A percentile compares a stretch with the other conserved stretches of the same genome.
phyloP scores from a whole-genome alignment of 2,329 filamentous ascomycete genomes.

The Talaromyces rugulosus region DNA sequence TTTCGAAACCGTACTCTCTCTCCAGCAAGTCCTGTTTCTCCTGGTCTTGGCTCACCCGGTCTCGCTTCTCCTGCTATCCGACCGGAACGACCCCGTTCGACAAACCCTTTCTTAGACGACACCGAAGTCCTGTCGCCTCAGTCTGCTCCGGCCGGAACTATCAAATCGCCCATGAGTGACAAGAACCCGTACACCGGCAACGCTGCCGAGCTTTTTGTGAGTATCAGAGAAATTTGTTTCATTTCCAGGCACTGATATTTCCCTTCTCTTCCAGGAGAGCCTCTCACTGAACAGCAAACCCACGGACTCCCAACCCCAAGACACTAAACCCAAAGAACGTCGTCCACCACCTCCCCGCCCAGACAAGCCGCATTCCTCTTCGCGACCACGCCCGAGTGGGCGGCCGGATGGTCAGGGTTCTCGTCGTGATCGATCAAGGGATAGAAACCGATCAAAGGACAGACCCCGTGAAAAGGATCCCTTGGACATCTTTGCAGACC shows the following conservation, averaged over 20 bases:
- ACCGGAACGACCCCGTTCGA: constrained; percentile 50
- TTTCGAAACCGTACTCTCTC: constrained; percentile 46
- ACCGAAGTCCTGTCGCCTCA: constrained; percentile 34
- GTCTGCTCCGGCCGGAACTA: constrained; percentile 28
- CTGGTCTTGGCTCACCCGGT: constrained; percentile 1
- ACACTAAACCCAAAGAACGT: constrained; percentile 35
- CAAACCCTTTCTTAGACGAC: constrained; percentile 60
- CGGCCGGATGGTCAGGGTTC: constrained; percentile 21
- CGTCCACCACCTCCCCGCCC: constrained; percentile 29
- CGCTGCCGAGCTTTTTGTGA: constrained; percentile 58
- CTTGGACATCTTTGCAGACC: constrained; percentile 49
- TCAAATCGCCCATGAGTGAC: constrained; percentile 26
- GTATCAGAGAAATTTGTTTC: constrained; percentile 26
- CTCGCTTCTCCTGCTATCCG: constrained; percentile 18
- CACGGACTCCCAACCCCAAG: constrained; percentile 31
- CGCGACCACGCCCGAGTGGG: constrained; percentile 21
- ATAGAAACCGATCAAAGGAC: constrained; percentile 3
- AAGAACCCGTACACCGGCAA: constrained; percentile 39
- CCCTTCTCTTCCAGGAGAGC: constrained; percentile 31
- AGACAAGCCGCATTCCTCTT: constrained; percentile 26
- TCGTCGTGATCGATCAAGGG: constrained; percentile 7
- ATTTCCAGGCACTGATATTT: constrained; percentile 8
- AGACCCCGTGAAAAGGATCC: constrained; percentile 24
- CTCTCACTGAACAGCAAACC: constrained; percentile 35
- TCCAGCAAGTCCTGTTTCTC: constrained; percentile 27